These are phyloP conservation scores for Fusarium sp. DNA, from an alignment of 2,329 filamentous ascomycete species.

Conservation along the genomic window DNA sequence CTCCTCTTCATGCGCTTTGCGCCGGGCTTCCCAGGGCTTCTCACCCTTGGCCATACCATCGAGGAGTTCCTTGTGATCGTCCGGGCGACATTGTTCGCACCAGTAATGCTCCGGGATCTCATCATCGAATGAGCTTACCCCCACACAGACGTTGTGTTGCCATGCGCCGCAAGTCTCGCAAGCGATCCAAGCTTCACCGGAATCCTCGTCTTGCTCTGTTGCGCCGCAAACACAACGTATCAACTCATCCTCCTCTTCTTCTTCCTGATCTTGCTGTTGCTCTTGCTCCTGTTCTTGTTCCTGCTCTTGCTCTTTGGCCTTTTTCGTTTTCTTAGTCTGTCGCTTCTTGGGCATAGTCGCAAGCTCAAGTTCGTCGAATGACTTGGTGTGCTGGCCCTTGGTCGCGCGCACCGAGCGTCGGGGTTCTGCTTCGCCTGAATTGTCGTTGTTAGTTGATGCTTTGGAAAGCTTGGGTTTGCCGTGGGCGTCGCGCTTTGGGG, in stretches of 20 bases:
- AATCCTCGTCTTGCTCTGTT: constrained; percentile 85
- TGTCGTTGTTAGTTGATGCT: constrained; percentile 42
- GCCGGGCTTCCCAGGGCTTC: constrained; percentile 84
- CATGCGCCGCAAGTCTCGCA: constrained; percentile 93
- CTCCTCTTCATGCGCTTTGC: constrained; percentile 73
- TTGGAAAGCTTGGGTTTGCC: constrained; percentile 22
- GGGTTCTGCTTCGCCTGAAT: constrained; percentile 74
- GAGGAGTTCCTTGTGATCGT: constrained; percentile 84
- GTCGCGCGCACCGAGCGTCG: constrained; percentile 95
- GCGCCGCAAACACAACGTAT: constrained; percentile 96
- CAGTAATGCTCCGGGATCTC: constrained; percentile 88
- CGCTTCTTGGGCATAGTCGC: constrained; percentile 67
- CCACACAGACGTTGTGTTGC: constrained; percentile 98
- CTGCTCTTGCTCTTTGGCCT: constrained; percentile 63
- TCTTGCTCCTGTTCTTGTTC: constrained; percentile 61
- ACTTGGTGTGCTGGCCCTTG: constrained; percentile 94
- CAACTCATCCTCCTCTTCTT: constrained; percentile 71
- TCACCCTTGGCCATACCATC: constrained; percentile 84
- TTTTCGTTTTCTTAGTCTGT: constrained; percentile 65
- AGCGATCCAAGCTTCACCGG: constrained; percentile 92
- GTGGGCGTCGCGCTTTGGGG: constrained; percentile 23
- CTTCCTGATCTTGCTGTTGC: constrained; percentile 65
- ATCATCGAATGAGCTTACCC: constrained; percentile 81
- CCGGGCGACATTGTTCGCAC: constrained; percentile 89
- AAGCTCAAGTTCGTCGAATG: constrained; percentile 80